Conservation (phyloP, 2,329 filamentous ascomycete genomes). For the Neofusicoccum sp. region DNA sequence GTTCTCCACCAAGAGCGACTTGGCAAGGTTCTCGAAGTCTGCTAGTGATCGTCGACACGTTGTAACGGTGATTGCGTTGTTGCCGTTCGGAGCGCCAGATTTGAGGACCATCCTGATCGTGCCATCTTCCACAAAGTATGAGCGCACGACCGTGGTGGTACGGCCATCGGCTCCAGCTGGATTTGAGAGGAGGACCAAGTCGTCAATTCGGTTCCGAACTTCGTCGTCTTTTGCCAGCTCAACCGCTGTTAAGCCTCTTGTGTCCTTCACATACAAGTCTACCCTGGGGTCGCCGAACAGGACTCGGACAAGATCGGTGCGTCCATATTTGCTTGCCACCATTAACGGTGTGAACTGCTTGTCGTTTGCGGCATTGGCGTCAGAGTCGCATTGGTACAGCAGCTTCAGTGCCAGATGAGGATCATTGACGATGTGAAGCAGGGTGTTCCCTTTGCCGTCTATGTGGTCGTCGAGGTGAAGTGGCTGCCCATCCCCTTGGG, state of each 20-base stretch:
- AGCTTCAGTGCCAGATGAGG: constrained; percentile 72
- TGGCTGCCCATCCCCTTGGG: constrained; percentile 75
- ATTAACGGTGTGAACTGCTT: constrained; percentile 93
- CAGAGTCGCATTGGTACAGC: constrained; percentile 82
- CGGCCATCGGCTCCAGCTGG: constrained; percentile 68
- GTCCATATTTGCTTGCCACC: constrained; percentile 97
- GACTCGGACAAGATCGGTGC: constrained; percentile 86
- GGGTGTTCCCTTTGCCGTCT: constrained; percentile 87
- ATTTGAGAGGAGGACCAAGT: constrained; percentile 76
- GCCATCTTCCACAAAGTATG: constrained; percentile 96
- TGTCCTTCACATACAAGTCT: constrained; percentile 78
- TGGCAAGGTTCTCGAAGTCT: constrained; percentile 88
- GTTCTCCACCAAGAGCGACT: constrained; percentile 81
- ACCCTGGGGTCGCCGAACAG: constrained; percentile 86
- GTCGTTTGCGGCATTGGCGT: constrained; percentile 93
- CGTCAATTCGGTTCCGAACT: constrained; percentile 92
- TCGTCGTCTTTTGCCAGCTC: constrained; percentile 98
- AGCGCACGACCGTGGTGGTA: constrained; percentile 88
- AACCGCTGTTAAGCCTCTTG: constrained; percentile 86
- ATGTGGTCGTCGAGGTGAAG: constrained; percentile 91
- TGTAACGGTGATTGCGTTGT: constrained; percentile 85
- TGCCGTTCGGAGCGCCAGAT: constrained; percentile 80
- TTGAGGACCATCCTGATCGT: constrained; percentile 91
- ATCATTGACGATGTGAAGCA: constrained; percentile 94
- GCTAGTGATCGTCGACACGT: constrained; percentile 83